Conservation (phyloP, 2,329 filamentous ascomycete genomes). For the Nemania bipapillata region DNA sequence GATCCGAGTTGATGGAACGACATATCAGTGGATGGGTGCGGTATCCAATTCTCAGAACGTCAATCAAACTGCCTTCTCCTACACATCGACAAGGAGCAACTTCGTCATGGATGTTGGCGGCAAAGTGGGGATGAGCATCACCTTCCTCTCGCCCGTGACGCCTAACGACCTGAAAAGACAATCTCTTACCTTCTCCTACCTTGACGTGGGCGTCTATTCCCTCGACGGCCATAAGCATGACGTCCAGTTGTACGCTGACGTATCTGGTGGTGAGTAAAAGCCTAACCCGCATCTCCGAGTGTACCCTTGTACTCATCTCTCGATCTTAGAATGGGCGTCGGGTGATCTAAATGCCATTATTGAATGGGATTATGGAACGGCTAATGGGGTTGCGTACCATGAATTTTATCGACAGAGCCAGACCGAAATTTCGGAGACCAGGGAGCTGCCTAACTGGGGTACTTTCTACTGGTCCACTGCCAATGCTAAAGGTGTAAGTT, state of each 20-base stretch:
- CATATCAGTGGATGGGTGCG: conserved; percentile 75
- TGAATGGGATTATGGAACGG: conserved; percentile 69
- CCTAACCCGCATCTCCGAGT: background rate
- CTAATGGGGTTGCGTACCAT: conserved; percentile 69
- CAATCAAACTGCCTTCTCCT: conserved; percentile 72
- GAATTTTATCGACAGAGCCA: conserved; percentile 70
- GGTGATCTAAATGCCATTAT: conserved; percentile 67
- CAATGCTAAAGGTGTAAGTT: conserved; percentile 59
- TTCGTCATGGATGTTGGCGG: conserved; percentile 74
- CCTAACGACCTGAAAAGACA: conserved; percentile 73
- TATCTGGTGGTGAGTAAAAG: conserved; percentile 68
- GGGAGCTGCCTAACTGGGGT: conserved; percentile 83
- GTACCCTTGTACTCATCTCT: conserved; percentile 16
- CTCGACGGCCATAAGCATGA: conserved; percentile 70
- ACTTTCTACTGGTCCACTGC: conserved; percentile 76
- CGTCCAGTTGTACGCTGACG: conserved; percentile 77
- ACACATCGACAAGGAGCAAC: conserved; percentile 76
- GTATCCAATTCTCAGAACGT: conserved; percentile 61
- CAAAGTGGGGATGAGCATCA: conserved; percentile 72
- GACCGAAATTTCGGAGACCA: conserved; percentile 72
- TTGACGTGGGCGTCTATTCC: conserved; percentile 71
- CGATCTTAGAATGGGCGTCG: conserved; percentile 73
- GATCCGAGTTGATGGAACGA: conserved; percentile 72
- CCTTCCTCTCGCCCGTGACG: conserved; percentile 76
- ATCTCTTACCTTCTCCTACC: conserved; percentile 76